These are phyloP conservation scores for Pseudogymnoascus sp. DNA, from an alignment of 2,329 filamentous ascomycete genomes.

Conservation along the genomic window DNA sequence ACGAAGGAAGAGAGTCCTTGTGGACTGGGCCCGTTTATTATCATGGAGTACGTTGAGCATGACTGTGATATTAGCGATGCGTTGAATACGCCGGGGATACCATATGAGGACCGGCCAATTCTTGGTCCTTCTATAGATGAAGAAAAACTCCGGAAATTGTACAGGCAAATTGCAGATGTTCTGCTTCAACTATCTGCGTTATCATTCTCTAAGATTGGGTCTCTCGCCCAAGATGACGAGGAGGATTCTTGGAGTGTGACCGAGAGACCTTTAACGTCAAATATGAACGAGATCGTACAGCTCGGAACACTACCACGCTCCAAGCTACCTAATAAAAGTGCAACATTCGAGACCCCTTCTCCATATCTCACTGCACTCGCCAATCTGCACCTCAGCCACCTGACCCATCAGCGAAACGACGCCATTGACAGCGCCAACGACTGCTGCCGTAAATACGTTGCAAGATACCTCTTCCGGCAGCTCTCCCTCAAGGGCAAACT, in stretches of 20 bases:
- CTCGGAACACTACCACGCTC: conserved; percentile 18
- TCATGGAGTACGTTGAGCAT: conserved; percentile 28
- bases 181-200: conserved; percentile 31
- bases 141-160: conserved; percentile 28
- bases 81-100: conserved; percentile 17
- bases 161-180: conserved; percentile 34
- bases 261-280: conserved; percentile 32
- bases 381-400: conserved; percentile 34
- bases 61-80: conserved; percentile 17
- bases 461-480: conserved; percentile 29
- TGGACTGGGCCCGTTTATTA: conserved; percentile 28
- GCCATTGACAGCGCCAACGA: conserved; percentile 25
- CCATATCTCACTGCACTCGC: conserved; percentile 33
- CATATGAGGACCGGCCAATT: conserved; percentile 22
- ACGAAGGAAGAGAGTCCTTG: conserved; percentile 12
- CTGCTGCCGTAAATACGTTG: conserved; percentile 28
- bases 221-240: conserved; percentile 24
- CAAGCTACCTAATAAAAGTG: conserved; percentile 18
- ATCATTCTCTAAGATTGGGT: conserved; percentile 34
- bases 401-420: conserved; percentile 33
- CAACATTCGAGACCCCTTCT: conserved; percentile 27
- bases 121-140: conserved; percentile 30
- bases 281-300: conserved; percentile 34
- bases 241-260: conserved; percentile 21
- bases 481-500: conserved; percentile 14